Evolutionary conservation across 768 basidiomycete species (phyloP), one percentile per base, ranked within the genome.

Genomic region (Agrocybe chaxingu): DNA sequence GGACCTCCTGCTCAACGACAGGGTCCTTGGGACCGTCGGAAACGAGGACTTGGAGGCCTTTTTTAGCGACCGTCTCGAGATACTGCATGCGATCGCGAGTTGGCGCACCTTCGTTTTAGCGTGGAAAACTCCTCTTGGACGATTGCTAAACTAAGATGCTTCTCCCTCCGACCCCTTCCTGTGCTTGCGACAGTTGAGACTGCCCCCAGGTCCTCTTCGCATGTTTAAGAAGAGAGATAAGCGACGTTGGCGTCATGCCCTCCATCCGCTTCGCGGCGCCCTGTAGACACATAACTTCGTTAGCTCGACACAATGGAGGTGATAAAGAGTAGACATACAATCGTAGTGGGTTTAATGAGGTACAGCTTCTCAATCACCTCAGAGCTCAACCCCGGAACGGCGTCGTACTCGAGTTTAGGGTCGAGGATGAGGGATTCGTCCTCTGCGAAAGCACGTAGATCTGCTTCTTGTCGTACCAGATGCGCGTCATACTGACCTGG

Each of bases 201-300:
- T 57, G 55, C 10, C 30, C 54, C 65, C 67, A 70, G 12, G 70
- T 75, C 50, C 72, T 62, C 53, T 76, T 78, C 5, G 88, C 83
- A 62, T 89, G 77, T 57, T 77, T 80, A 54, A 94, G 70, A 19
- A 95, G 63, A 36, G 74, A 73, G 9, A 92, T 74, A n/a, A 88
- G 70, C 0, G 82, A 81, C 0, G 84, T 77, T 2, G 92, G 92
- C 3, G 93, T 96, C 80, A 95, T 90, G 7, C 93, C 93, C 62
- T 95, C 92, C 82, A 95, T 92, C 24, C 92, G 74, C 65, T 92
- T 93, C 11, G 89, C 93, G 3, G 88, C 87, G n/a, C 92, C 92
- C 92, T 93, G 48, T 8, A 55, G 11, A 41, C 3, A 30, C 54
- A 5, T 50, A 19, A 19, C 10, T 37, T 19, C 30, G 34, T 24